These are phyloP conservation scores for Deakozyma indianensis DNA, from an alignment of 805 yeast genomes.

Conservation along the genomic window DNA sequence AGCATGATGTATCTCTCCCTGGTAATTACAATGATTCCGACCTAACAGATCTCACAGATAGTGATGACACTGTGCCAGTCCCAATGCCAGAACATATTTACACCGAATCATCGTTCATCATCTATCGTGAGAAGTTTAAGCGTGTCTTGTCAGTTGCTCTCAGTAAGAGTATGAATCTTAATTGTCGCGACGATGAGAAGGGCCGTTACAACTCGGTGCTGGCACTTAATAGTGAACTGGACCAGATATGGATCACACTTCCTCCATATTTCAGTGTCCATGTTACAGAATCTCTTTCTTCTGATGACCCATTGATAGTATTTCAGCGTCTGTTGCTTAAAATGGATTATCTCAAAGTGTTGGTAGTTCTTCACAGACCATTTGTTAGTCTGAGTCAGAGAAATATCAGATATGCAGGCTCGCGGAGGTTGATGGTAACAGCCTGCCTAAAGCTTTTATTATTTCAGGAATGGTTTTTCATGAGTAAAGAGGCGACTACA, in stretches of 20 bases:
- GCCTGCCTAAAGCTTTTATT: slow-evolving; percentile 4
- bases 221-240: slow-evolving; percentile 14
- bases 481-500: slow-evolving; percentile 4
- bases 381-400: neutral
- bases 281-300: slow-evolving; percentile 10
- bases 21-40: slow-evolving; percentile 15
- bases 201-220: slow-evolving; percentile 10
- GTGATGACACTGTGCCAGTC: slow-evolving; percentile 8
- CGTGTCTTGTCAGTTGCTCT: slow-evolving; percentile 1
- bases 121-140: slow-evolving; percentile 8
- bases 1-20: slow-evolving; percentile 17
- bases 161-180: neutral
- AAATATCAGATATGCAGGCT: slow-evolving; percentile 1
- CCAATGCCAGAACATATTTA: slow-evolving; percentile 7
- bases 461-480: slow-evolving; percentile 11
- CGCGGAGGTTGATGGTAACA: neutral
- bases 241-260: slow-evolving; percentile 12
- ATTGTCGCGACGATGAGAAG: slow-evolving; percentile 4
- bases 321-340: slow-evolving; percentile 19
- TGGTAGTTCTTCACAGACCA: slow-evolving; percentile 18
- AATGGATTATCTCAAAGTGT: slow-evolving; percentile 14
- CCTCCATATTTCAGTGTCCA: slow-evolving; percentile 12
- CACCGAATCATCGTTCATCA: slow-evolving; percentile 13
- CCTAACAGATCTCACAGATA: slow-evolving; percentile 7
- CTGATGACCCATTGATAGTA: slow-evolving; percentile 14